Evolutionary conservation across 257 asterid genomes (phyloP), one percentile per base, ranked within the genome.

Genomic region (Solanum ossicruentum): DNA sequence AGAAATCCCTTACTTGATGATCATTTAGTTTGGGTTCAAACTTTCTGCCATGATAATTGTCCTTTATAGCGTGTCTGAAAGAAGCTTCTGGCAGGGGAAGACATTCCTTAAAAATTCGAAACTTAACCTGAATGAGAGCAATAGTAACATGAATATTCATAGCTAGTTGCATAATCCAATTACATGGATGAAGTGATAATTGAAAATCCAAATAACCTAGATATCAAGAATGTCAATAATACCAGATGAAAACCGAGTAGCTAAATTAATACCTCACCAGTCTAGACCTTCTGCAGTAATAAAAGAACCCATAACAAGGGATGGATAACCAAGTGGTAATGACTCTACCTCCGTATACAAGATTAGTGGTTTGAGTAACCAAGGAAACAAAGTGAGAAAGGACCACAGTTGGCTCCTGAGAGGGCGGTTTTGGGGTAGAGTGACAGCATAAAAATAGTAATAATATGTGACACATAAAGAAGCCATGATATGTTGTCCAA

Each of bases 1-100:
- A 82, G 21, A 78, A 78, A 51, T 17, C 17, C 77, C 93, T 91
- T 89, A 95, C 98, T 87, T 92, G 98, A 43, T 77, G 71, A 79
- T 73, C 84, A 88, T 77, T 85, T 86, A 95, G 95, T 89, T 93
- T 96, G 84, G 88, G 98, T 67, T 92, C 90, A 89, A 95, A 95
- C 88, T 92, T 95, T 7, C 36, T 21, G 73, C 93, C 98, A 56
- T 51, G 75, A 78, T 93, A 93, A 84, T 92, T 92, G 89, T 91
- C 94, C 89, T 56, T 84, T 85, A 95, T 89, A 71, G 90, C 82
- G 41, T 83, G 83, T 87, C 85, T 93, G 72, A 95, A 89, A 84
- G 91, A 85, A 65, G 83, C 88, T 91, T 93, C 98, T 10, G 87
- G 92, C 82, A 93, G 65, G 84, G 98, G 98, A 86, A 95, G 90